phyloP scores from a whole-genome alignment of 2,329 filamentous ascomycete species.

The Aspergillus novoparasiticus region DNA sequence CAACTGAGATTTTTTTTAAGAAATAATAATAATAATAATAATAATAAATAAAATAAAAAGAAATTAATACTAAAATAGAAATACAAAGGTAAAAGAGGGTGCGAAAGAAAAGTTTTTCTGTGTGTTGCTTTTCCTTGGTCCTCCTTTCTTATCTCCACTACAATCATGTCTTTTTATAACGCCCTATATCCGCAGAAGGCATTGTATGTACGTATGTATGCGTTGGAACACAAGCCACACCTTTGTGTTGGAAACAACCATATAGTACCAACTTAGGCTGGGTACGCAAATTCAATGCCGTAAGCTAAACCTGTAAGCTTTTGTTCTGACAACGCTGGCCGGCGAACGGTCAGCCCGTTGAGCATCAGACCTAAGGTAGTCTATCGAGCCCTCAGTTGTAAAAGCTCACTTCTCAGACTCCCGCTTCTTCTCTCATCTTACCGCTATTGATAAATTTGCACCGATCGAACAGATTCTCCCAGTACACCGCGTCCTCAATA shows the following conservation, averaged over 20 bases:
- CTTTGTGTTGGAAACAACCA: background rate
- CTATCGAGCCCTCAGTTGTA: background rate
- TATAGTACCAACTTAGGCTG: background rate
- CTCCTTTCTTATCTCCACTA: background rate
- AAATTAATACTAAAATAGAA: no score
- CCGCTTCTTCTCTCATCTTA: slow-evolving; percentile 12
- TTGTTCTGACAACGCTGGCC: no score
- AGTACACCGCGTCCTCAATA: slow-evolving; percentile 5
- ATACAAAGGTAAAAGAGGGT: background rate
- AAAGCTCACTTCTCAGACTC: slow-evolving; percentile 5
- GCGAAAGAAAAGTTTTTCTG: no score
- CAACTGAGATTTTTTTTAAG: no score
- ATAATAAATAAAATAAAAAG: no score
- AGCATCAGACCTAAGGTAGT: background rate
- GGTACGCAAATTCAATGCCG: background rate
- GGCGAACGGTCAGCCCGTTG: background rate
- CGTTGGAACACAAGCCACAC: background rate
- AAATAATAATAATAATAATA: no score
- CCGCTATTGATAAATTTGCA: slow-evolving; percentile 16
- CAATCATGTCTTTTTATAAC: background rate
- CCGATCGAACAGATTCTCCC: slow-evolving; percentile 15
- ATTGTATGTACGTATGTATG: background rate
- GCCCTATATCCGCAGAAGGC: no score
- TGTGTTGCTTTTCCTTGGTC: background rate
- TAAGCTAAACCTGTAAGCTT: background rate